Evolutionary conservation across 805 yeast genomes (phyloP), one percentile per base, ranked within the genome.

Genomic region (Maudiozyma serrabonitensis): DNA sequence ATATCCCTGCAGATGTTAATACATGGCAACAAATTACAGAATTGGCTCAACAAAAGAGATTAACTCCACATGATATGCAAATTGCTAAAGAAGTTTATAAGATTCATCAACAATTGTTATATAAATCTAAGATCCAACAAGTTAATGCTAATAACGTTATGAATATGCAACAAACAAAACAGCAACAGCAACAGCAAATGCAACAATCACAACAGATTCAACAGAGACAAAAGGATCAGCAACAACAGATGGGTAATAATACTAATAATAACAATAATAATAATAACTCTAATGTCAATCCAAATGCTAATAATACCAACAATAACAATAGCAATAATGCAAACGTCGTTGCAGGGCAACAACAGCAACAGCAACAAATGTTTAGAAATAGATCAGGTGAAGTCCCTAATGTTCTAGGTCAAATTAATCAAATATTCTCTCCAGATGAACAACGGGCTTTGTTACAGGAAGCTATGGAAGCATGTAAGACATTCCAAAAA

Each of bases 1-100:
- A 55, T 49, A 46, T 57, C 7, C 96, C 96, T 0, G 82, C 82
- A 13, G 83, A 81, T 46, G 82, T 82, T 28, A 82, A 77, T 56
- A 86, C 95, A 6, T 89, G 96, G 96, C 78, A 80, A 50, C 61
- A 57, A 48, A 55, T 57, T 18, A 57, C 61, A 5, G 61, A 55
- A 49, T 59, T 64, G 26, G 68, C 68, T 28, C 70, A 67, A 43
- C 71, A 66, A 46, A 53, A 61, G 31, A 60, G 67, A 47, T 54
- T 55, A 25, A 61, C 67, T 43, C 69, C 60, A 44, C 61, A 54
- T 19, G 70, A 64, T 46, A 61, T 57, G 59, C 54, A 56, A 52
- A 50, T 62, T 52, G 56, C 64, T 49, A 49, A 67, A 55, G 56
- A 66, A 52, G 47, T 84, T 8, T 87, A 87, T 63, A 75, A 77